phyloP scores from a whole-genome alignment of 2,329 filamentous ascomycete genomes.

The Sodiomyces alkalinus region DNA sequence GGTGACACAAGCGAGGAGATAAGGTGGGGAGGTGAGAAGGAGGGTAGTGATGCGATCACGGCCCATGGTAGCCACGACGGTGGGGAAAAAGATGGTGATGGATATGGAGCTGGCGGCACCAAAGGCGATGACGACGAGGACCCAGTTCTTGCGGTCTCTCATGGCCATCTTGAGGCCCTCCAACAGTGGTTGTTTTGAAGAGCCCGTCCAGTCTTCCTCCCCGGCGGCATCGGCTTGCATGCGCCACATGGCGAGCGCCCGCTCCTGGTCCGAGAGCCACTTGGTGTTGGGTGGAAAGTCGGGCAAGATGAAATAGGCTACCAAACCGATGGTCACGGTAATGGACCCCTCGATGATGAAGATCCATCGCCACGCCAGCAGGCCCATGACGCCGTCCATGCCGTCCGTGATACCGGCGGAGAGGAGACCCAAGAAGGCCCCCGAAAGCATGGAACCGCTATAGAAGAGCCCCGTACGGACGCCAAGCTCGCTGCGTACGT shows the following conservation, averaged over 20 bases:
- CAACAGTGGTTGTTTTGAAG: slow-evolving; percentile 6
- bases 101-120: slow-evolving; percentile 9
- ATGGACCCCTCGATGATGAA: slow-evolving; percentile 57
- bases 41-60: slow-evolving; percentile 4
- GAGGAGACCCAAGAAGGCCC: slow-evolving; percentile 10
- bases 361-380: slow-evolving; percentile 41
- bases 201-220: slow-evolving; percentile 10
- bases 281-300: slow-evolving; percentile 38
- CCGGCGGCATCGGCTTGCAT: slow-evolving; percentile 10
- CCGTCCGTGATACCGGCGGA: slow-evolving; percentile 20
- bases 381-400: slow-evolving; percentile 5
- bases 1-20: slow-evolving; percentile 2
- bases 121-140: slow-evolving; percentile 8
- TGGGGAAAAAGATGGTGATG: slow-evolving; percentile 11
- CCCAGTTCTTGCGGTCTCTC: slow-evolving; percentile 10
- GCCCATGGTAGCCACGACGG: slow-evolving; percentile 6
- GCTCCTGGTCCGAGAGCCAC: slow-evolving; percentile 10
- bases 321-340: slow-evolving; percentile 29
- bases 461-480: slow-evolving; percentile 6
- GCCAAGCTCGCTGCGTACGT: slow-evolving; percentile 5
- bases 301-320: slow-evolving; percentile 44
- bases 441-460: slow-evolving; percentile 9
- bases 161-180: slow-evolving; percentile 9
- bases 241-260: slow-evolving; percentile 10
- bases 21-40: slow-evolving; percentile 16